Conservation (phyloP, 371 early-diverging fungal genomes). For the Mortierella polycephala region DNA sequence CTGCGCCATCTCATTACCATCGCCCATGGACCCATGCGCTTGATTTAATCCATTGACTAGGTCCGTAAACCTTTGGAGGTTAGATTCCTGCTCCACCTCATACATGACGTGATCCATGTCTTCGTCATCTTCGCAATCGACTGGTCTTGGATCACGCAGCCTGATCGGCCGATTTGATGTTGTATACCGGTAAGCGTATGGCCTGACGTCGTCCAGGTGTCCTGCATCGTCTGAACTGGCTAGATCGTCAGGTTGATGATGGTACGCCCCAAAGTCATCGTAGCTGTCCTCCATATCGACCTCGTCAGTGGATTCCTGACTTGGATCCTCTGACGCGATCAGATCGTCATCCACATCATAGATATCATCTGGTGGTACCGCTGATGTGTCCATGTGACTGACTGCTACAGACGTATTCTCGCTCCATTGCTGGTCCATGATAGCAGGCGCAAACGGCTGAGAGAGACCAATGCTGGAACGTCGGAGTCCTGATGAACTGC, state of each 20-base stretch:
- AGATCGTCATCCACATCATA: constrained; percentile 5
- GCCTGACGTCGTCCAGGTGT: background rate
- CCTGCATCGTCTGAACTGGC: constrained; percentile 15
- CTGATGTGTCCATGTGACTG: background rate
- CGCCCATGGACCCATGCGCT: too few relatives aligned
- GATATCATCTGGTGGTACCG: background rate
- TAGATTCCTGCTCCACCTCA: background rate
- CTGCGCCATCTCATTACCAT: too few relatives aligned
- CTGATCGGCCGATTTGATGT: too few relatives aligned
- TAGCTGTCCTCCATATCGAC: constrained; percentile 9
- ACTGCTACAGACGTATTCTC: background rate
- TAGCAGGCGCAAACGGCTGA: constrained; percentile 4
- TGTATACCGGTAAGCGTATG: background rate
- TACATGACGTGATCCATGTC: background rate
- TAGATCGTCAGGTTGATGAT: constrained; percentile 9
- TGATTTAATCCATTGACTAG: too few relatives aligned
- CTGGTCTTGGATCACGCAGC: too few relatives aligned
- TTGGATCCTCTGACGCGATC: background rate
- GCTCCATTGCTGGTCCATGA: constrained; percentile 9
- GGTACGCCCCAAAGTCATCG: constrained; percentile 1
- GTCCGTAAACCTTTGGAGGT: background rate
- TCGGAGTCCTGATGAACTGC: background rate
- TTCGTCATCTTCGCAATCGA: background rate
- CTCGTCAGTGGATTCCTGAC: constrained; percentile 15
- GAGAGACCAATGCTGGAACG: constrained; percentile 1